Conservation (phyloP, 768 basidiomycete species). For the Gymnopilus junonius region DNA sequence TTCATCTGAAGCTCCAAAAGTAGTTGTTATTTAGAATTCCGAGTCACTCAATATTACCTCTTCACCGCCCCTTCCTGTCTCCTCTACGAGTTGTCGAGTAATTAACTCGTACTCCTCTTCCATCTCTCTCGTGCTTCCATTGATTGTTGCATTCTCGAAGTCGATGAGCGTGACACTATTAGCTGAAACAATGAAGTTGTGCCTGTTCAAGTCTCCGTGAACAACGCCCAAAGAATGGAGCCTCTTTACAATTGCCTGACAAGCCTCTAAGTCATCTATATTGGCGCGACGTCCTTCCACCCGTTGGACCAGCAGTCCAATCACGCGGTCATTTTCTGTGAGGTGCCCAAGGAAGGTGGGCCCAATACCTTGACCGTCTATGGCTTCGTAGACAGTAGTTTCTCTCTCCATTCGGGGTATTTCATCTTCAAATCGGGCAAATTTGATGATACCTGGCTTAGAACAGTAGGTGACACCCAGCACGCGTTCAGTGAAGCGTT, state of each 20-base stretch:
- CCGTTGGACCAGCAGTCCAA: neutral
- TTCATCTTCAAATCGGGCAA: neutral
- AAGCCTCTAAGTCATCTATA: neutral
- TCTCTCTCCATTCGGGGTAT: neutral
- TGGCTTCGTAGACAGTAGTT: neutral
- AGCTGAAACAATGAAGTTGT: neutral
- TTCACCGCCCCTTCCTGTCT: neutral
- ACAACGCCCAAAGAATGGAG: neutral
- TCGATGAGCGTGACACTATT: neutral
- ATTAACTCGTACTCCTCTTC: neutral
- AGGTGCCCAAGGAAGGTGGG: neutral
- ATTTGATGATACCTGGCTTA: neutral
- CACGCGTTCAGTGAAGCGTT: neutral
- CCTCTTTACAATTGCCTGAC: neutral
- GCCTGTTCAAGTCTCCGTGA: neutral
- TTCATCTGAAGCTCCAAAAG: too few relatives aligned
- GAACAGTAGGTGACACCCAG: neutral
- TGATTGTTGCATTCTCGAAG: neutral
- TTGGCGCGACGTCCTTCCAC: too few relatives aligned
- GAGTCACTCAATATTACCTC: too few relatives aligned
- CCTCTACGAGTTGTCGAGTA: neutral
- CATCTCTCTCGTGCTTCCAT: neutral
- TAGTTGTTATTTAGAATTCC: too few relatives aligned
- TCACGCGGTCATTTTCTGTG: neutral
- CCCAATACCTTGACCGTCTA: neutral